phyloP scores from a whole-genome alignment of 345 rosid genomes.

The Microthlaspi erraticum region DNA sequence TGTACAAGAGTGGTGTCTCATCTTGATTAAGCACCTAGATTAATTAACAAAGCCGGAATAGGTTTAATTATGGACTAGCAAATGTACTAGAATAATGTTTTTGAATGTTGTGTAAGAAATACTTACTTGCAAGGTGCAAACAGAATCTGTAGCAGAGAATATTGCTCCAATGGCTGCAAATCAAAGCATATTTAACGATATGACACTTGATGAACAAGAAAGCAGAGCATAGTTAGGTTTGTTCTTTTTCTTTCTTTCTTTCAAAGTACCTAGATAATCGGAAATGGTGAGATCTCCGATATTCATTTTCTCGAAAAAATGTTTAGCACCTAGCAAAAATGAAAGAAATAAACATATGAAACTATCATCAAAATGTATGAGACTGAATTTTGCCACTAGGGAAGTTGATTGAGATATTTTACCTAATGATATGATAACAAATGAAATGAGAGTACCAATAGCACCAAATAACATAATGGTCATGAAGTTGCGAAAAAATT shows the following conservation, averaged over 20 bases:
- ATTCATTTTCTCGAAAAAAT: constrained; percentile 74
- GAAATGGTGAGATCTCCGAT: constrained; percentile 63
- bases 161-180: constrained; percentile 93
- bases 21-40: constrained; percentile 89
- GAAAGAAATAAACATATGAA: background rate
- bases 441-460: constrained; percentile 91
- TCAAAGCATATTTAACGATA: constrained; percentile 9
- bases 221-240: constrained; percentile 9
- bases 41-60: constrained; percentile 23
- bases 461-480: constrained; percentile 95
- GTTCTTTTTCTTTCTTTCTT: background rate
- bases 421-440: constrained; percentile 80
- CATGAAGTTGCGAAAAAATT: constrained; percentile 95
- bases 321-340: constrained; percentile 63
- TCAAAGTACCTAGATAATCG: constrained; percentile 78
- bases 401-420: constrained; percentile 23
- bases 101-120: background rate
- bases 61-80: background rate
- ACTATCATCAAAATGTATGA: constrained; percentile 20
- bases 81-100: background rate
- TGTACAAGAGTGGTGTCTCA: constrained; percentile 85
- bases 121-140: constrained; percentile 92
- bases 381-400: background rate
- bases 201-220: constrained; percentile 21
- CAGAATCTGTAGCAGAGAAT: constrained; percentile 98